A percentile compares a stretch with the other conserved stretches of the same genome.
These are phyloP conservation scores for Pyrenopolyporus hunteri DNA, from an alignment of 495 filamentous ascomycete species.

Conservation along the genomic window DNA sequence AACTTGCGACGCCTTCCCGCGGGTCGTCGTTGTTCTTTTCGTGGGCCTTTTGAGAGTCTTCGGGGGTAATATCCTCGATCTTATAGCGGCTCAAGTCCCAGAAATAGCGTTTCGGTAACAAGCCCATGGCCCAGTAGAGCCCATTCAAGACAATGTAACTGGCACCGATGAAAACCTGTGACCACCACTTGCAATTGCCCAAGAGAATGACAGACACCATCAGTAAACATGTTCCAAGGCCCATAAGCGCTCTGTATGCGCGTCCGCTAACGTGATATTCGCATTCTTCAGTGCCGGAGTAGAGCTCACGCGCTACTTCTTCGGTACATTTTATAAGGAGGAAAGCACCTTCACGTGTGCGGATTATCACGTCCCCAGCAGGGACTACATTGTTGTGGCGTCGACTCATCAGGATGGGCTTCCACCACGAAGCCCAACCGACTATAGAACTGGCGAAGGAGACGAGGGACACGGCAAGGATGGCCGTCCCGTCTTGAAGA, in stretches of 20 bases:
- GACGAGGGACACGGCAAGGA: slow-evolving; percentile 54
- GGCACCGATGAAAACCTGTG: slow-evolving; percentile 63
- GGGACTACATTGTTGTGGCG: slow-evolving; percentile 57
- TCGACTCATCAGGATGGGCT: slow-evolving; percentile 57
- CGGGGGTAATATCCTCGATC: slow-evolving; percentile 46
- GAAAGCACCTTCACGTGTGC: slow-evolving; percentile 66
- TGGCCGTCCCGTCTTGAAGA: slow-evolving; percentile 60
- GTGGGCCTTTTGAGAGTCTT: slow-evolving; percentile 44
- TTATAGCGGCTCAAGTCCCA: slow-evolving; percentile 59
- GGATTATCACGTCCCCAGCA: slow-evolving; percentile 64
- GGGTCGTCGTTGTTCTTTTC: slow-evolving; percentile 28
- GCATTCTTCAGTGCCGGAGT: slow-evolving; percentile 64
- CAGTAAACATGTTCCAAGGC: slow-evolving; percentile 62
- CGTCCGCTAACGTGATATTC: slow-evolving; percentile 53
- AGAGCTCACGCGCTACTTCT: slow-evolving; percentile 68
- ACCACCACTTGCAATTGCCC: slow-evolving; percentile 65
- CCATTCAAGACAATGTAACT: slow-evolving; percentile 66
- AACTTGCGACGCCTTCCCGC: slow-evolving; percentile 49
- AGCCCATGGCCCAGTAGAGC: slow-evolving; percentile 62
- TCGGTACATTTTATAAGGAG: slow-evolving; percentile 66
- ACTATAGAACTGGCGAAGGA: slow-evolving; percentile 56
- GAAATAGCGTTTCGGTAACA: slow-evolving; percentile 53
- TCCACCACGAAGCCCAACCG: slow-evolving; percentile 62
- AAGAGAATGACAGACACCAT: slow-evolving; percentile 67
- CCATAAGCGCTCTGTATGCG: slow-evolving; percentile 59